Evolutionary conservation across 1,284 basidiomycete genomes (phyloP).

Genomic region (Taiwanofungus camphoratus): DNA sequence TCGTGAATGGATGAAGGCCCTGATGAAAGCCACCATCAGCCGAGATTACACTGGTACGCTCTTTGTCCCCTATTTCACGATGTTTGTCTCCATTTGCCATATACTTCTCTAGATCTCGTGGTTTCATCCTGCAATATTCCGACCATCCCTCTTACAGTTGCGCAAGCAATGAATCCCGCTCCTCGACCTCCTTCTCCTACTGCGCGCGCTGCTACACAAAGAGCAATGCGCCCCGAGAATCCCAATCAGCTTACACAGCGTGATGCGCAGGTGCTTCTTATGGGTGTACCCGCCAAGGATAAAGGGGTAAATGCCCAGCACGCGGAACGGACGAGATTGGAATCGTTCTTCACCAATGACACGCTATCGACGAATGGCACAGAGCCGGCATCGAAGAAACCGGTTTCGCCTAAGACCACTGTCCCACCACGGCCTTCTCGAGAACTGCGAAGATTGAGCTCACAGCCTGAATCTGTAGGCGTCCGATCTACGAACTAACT

Average conservation of each 20-base stretch:
- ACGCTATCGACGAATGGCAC: constrained; percentile 23
- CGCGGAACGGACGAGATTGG: constrained; percentile 40
- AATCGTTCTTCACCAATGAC: constrained; percentile 52
- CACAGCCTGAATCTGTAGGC: constrained; percentile 34
- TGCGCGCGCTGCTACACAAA: constrained; percentile 84
- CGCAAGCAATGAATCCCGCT: constrained; percentile 93
- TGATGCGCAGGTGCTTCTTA: constrained; percentile 77
- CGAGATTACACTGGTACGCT: constrained; percentile 81
- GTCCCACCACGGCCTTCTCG: constrained; percentile 56
- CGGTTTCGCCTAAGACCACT: constrained; percentile 6
- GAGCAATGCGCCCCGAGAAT: constrained; percentile 82
- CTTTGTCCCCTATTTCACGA: not conserved
- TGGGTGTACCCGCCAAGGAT: constrained; percentile 50
- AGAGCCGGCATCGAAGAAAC: constrained; percentile 16
- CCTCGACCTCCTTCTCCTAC: constrained; percentile 92
- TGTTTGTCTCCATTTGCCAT: constrained; percentile 8
- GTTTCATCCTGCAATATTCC: constrained; percentile 97
- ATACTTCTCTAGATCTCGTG: constrained; percentile 65
- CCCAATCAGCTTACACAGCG: constrained; percentile 86
- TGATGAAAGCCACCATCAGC: constrained; percentile 98
- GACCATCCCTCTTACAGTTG: constrained; percentile 91
- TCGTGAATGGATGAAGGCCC: constrained; percentile 98
- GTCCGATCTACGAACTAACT: too few relatives aligned
- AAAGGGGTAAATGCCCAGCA: constrained; percentile 31
- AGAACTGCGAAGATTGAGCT: constrained; percentile 45